Percentiles rank a stretch among this genome's conserved stretches.
These are phyloP conservation scores for Diaporthe helianthi DNA, from an alignment of 2,329 filamentous ascomycete species.

Conservation along the genomic window DNA sequence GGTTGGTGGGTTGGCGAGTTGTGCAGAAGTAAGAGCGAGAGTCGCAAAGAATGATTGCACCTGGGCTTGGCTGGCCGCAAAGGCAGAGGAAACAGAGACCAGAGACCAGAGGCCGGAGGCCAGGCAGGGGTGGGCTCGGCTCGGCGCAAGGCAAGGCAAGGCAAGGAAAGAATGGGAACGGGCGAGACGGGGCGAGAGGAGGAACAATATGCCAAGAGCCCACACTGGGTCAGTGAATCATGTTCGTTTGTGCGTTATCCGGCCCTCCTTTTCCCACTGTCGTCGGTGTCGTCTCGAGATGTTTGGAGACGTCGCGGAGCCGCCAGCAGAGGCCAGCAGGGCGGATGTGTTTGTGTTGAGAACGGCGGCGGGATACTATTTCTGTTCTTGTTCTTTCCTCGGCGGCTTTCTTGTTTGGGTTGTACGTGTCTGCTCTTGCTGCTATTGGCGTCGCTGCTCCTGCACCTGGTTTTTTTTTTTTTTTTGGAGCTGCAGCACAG, in stretches of 20 bases:
- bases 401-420: too few relatives aligned
- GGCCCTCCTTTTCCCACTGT: constrained; percentile 15
- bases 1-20: background rate
- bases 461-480: too few relatives aligned
- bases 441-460: background rate
- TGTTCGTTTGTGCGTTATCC: constrained; percentile 21
- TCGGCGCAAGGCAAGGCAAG: constrained; percentile 19
- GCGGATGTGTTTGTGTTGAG: too few relatives aligned
- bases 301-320: background rate
- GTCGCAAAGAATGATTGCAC: constrained; percentile 1
- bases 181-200: constrained; percentile 12
- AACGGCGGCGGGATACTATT: too few relatives aligned
- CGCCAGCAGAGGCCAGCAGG: constrained; percentile 2
- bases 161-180: background rate
- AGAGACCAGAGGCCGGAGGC: background rate
- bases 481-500: background rate
- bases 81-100: background rate
- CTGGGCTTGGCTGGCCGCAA: constrained; percentile 15
- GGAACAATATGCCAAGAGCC: constrained; percentile 26
- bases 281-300: constrained; percentile 7
- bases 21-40: constrained; percentile 23
- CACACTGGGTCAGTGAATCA: constrained; percentile 24
- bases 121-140: constrained; percentile 18
- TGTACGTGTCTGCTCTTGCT: background rate
- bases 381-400: too few relatives aligned